Evolutionary conservation across 805 yeast species (phyloP), one percentile per base, ranked within the genome.

Genomic region (Starmera amethionina): DNA sequence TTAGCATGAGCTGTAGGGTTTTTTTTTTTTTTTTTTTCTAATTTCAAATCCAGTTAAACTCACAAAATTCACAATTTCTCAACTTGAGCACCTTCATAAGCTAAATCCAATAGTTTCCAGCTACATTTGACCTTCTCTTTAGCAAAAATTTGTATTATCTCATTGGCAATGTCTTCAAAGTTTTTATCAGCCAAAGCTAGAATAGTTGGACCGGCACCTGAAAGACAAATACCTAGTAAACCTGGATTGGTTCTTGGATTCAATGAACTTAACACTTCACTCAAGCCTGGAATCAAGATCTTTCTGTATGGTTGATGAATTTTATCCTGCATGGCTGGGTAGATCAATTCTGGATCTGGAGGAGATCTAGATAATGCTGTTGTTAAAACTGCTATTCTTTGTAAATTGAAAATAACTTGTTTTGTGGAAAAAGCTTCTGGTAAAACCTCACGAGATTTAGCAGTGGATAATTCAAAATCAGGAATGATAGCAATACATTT

Each of bases 141-240:
- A 39, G 69, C 60, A 63, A 93, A 89, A 42, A 85, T 72, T 41
- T 64, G 63, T 38, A 87, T 71, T 46, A 93, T 88, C 40, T 79
- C 84, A 6, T 60, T 57, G 8, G 98, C 96, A 51, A 93, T 88
- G 11, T 66, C 70, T 8, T 88, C 96, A 51, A 79, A 93, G 59
- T 86, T 84, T 15, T 75, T 81, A 4, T 96, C 88, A 5, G 98
- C 97, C 46, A 93, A 72, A 34, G 96, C 95, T 47, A 93, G 67
- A 42, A 93, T 89, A 8, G 98, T 93, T 42, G 98, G 98, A 8
- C 98, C 98, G 7, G 98, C 98, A 40, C 98, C 98, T 25, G 95
- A 83, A 43, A 93, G 70, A 59, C 98, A 93, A 51, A 93, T 86
- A 39, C 98, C 98, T 43, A 93, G 70, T 37, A 89, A 70, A 4